These are phyloP conservation scores for Recurvomyces mirabilis DNA, from an alignment of 495 filamentous ascomycete species.

Conservation along the genomic window DNA sequence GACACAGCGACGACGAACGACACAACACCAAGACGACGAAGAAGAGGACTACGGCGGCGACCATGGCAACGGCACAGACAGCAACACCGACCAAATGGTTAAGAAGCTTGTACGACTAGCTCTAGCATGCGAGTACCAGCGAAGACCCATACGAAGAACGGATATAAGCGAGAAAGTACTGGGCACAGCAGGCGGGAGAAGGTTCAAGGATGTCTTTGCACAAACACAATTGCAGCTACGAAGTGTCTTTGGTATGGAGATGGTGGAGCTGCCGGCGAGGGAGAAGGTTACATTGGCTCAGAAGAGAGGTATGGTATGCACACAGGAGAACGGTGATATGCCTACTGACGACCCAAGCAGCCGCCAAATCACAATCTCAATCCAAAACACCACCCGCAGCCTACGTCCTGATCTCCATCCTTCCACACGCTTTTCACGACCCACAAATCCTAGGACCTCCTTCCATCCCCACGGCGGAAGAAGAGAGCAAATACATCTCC, in stretches of 20 bases:
- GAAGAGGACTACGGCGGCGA: constrained; percentile 3
- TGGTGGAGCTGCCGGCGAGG: constrained; percentile 64
- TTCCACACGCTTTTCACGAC: constrained; percentile 50
- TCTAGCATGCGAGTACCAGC: constrained; percentile 76
- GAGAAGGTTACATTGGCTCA: constrained; percentile 71
- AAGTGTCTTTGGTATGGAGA: constrained; percentile 69
- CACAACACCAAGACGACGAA: not conserved
- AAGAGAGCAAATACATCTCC: constrained; percentile 68
- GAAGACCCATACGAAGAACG: constrained; percentile 59
- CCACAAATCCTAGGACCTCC: constrained; percentile 58
- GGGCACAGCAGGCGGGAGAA: constrained; percentile 24
- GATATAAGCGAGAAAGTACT: constrained; percentile 66
- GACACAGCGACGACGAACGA: constrained; percentile 11
- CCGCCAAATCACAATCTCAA: constrained; percentile 35
- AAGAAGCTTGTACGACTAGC: constrained; percentile 90
- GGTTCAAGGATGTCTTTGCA: constrained; percentile 33
- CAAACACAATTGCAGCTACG: constrained; percentile 38
- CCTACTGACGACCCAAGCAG: constrained; percentile 26
- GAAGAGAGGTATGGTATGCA: constrained; percentile 58
- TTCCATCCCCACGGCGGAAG: constrained; percentile 45
- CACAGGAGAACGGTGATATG: too few relatives aligned
- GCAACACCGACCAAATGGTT: constrained; percentile 53
- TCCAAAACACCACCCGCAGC: constrained; percentile 37
- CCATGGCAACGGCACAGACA: constrained; percentile 14
- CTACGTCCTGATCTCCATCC: constrained; percentile 61